Percentiles rank a stretch among this genome's conserved stretches.
These are phyloP conservation scores for Echeveria elegans DNA, from an alignment of 164 flowering plant species.

Conservation along the genomic window DNA sequence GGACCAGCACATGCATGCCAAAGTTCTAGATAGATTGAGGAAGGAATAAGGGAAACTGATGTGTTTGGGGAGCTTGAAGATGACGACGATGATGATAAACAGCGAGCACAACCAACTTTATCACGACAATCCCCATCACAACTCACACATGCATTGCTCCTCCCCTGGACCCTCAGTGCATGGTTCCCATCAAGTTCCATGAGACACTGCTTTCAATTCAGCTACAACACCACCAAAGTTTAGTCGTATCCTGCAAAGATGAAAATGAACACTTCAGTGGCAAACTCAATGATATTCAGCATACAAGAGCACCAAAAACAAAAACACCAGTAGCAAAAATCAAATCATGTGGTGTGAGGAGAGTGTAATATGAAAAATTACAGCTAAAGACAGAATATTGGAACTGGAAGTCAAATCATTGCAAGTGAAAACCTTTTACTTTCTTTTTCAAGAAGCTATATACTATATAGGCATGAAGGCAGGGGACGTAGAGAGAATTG, in stretches of 20 bases:
- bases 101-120: conserved; percentile 21
- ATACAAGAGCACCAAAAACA: not conserved
- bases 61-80: conserved; percentile 40
- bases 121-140: conserved; percentile 37
- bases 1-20: conserved; percentile 98
- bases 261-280: conserved; percentile 1
- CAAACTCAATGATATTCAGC: conserved; percentile 2
- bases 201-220: conserved; percentile 17
- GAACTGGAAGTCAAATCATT: conserved; percentile 25
- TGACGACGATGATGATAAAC: conserved; percentile 34
- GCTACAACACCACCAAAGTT: not conserved
- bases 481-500: not conserved
- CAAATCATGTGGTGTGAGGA: conserved; percentile 10
- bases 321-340: not conserved
- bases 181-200: conserved; percentile 96
- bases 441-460: not conserved
- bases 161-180: conserved; percentile 45
- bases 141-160: conserved; percentile 17
- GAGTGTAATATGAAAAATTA: conserved; percentile 15
- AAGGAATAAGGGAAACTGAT: conserved; percentile 24
- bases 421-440: conserved; percentile 15
- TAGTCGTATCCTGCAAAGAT: conserved; percentile 11
- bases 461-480: conserved; percentile 14
- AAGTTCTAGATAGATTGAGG: conserved; percentile 63
- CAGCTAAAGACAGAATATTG: conserved; percentile 10